phyloP scores from a whole-genome alignment of 176 grass and related monocot genomes.

The Aegilops longissima region DNA sequence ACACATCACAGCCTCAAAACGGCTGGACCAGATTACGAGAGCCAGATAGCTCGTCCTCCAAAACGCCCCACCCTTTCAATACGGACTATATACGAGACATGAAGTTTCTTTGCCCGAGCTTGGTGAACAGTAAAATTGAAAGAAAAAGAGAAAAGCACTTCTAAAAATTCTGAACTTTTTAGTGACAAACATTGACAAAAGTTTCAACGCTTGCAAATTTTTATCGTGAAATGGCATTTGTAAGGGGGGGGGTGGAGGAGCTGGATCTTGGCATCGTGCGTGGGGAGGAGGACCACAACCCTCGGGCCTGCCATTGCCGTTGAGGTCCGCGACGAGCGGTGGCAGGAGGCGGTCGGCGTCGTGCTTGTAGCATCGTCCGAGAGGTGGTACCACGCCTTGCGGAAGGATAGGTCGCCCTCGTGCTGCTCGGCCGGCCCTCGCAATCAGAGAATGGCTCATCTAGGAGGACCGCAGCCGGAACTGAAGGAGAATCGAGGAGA shows the following conservation, averaged over 20 bases:
- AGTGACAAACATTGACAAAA: no score
- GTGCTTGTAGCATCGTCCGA: conserved; percentile 72
- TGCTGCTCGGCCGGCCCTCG: conserved; percentile 24
- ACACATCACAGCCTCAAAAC: no score
- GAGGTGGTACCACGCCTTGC: conserved; percentile 70
- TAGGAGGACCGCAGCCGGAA: not conserved
- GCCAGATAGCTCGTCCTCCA: no score
- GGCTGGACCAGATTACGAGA: no score
- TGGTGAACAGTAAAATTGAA: no score
- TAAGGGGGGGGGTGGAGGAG: conserved; percentile 27
- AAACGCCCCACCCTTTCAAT: no score
- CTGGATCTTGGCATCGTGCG: conserved; percentile 87
- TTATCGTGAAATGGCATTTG: no score
- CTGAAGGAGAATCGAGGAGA: not conserved
- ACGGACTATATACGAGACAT: no score
- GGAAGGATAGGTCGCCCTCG: conserved; percentile 86
- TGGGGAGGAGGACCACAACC: conserved; percentile 59
- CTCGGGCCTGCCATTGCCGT: conserved; percentile 75
- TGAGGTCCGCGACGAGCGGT: conserved; percentile 44
- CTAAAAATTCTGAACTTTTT: no score
- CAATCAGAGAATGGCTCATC: not conserved
- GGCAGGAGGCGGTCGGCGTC: conserved; percentile 75
- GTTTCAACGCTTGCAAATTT: no score
- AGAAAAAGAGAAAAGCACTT: no score
- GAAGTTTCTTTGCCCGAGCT: no score